Evolutionary conservation across 78 protist genomes (phyloP), one percentile per base, ranked within the genome.

Genomic region (Dictyostelium brefeldianum): DNA sequence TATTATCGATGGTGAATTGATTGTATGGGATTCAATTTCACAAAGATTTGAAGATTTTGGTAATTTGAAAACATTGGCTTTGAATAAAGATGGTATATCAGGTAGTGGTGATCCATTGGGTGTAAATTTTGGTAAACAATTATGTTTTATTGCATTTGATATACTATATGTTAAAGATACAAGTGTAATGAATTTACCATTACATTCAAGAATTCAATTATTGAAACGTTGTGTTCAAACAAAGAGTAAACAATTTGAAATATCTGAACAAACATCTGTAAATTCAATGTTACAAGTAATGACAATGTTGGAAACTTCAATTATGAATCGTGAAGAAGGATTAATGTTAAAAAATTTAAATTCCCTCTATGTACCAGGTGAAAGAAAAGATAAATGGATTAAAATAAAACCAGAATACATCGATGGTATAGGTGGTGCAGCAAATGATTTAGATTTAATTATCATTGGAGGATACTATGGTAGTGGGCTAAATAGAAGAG

Each of bases 321-420:
- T 97, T 18, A 12, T 78, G 10, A 25, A 11, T 50, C 50, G 96
- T 4, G 95, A 85, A n/a, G 98, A 98, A 46, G 99, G 99, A 15
- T 50, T 97, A 65, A 90, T 98, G 85, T 0, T 98, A 57, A 98
- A 98, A 65, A 20, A 31, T 22, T 9, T 57, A 41, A 48, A 74
- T 20, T 62, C 96, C 5, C 8, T 48, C 4, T 98, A 98, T 81
- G 56, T 22, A 8, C 96, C 96, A 2, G 97, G 64, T 27, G 97
- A 90, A 51, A 70, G 99, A 20, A 73, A 59, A 15, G 83, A 46
- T 43, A 83, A 84, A 29, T 98, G 99, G 99, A 15, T 83, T 41
- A 98, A 98, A 74, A 31, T 97, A 41, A 98, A 98, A 75, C 98
- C 98, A 14, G 99, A 98, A 25, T 97, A 97, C 70, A 41, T 94